Evolutionary conservation across 192 early-diverging fungal genomes (phyloP), one percentile per base, ranked within the genome.

Genomic region (Linnemannia hyalina): DNA sequence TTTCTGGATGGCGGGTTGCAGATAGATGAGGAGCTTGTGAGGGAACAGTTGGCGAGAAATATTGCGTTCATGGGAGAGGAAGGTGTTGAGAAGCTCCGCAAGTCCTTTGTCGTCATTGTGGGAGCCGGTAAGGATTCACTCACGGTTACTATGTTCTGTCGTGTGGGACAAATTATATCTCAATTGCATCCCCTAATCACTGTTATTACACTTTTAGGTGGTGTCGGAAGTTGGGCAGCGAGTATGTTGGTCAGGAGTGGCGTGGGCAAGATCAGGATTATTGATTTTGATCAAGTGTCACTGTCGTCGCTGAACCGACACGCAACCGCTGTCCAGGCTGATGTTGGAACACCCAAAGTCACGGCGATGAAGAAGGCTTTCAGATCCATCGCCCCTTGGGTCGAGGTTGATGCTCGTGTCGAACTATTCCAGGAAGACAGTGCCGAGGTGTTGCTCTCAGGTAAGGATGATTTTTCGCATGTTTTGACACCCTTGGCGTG

Each of bases 261-360:
- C 32, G 95, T 98, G 2, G 93, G 94, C 77, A 91, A 91, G 40
- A 89, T 99, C 47, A 93, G 98, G 26, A 86, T 99, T 44, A 97
- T 99, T 72, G 98, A 99, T 76, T 99, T 99, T 90, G 98, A 99
- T 89, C 97, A 99, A 88, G 98, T 99, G 22, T 96, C 97, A 2
- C 89, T 99, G 32, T 97, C 96, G 54, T 94, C 92, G n/a, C 90
- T 99, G 77, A 99, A 99, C 88, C 91, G 98, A 55, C 98, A 99
- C 74, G 97, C 97, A 0, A 96, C 98, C 4, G 97, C 97, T 10
- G 96, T 94, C 1, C 93, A 95, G n/a, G 93, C 92, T 2, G 97
- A 97, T 81, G 97, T 98, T 10, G 97, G 97, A 6, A 97, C 92
- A 3, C 93, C 97, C 65, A 99, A 99, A 89, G 96, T 96, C 0